Percentiles rank a stretch among this genome's conserved stretches.
phyloP scores from a whole-genome alignment of 768 basidiomycete species.

The Pilatotrama ljubarskyi region DNA sequence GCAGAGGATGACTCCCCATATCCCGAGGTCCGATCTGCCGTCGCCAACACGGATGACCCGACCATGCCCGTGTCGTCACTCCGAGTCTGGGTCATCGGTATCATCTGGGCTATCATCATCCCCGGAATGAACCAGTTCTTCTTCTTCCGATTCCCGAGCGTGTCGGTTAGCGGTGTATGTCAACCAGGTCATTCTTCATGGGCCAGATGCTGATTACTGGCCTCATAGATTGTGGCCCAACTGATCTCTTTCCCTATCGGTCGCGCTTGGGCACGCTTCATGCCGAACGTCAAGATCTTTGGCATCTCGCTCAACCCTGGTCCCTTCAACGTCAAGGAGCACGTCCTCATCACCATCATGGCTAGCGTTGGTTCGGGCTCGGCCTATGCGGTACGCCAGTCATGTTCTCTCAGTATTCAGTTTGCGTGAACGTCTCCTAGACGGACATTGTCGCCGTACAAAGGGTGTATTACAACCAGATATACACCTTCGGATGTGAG shows the following conservation, averaged over 20 bases:
- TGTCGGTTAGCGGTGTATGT: constrained; percentile 52
- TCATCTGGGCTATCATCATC: constrained; percentile 54
- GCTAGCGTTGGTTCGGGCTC: constrained; percentile 39
- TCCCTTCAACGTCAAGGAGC: constrained; percentile 67
- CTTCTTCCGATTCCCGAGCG: constrained; percentile 73
- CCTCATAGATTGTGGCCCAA: constrained; percentile 62
- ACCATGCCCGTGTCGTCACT: constrained; percentile 54
- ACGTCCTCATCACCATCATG: constrained; percentile 47
- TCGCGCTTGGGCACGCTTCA: constrained; percentile 48
- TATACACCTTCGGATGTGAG: constrained; percentile 51
- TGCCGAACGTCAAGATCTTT: constrained; percentile 58
- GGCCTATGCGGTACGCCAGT: constrained; percentile 44
- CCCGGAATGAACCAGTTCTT: constrained; percentile 74
- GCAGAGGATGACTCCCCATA: constrained; percentile 32
- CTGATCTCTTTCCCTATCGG: constrained; percentile 72
- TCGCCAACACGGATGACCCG: constrained; percentile 66
- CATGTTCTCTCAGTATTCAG: neutral
- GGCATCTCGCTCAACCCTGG: constrained; percentile 72
- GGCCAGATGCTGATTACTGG: neutral
- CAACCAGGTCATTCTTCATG: neutral
- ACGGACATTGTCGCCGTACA: constrained; percentile 79
- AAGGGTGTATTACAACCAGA: constrained; percentile 63
- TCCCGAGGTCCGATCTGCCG: constrained; percentile 41
- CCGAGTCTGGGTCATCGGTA: constrained; percentile 45
- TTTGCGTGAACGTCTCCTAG: constrained; percentile 18